A percentile compares a stretch with the other conserved stretches of the same genome.
Conservation (phyloP, 1,284 basidiomycete genomes). For the Coniferiporia weirii region DNA sequence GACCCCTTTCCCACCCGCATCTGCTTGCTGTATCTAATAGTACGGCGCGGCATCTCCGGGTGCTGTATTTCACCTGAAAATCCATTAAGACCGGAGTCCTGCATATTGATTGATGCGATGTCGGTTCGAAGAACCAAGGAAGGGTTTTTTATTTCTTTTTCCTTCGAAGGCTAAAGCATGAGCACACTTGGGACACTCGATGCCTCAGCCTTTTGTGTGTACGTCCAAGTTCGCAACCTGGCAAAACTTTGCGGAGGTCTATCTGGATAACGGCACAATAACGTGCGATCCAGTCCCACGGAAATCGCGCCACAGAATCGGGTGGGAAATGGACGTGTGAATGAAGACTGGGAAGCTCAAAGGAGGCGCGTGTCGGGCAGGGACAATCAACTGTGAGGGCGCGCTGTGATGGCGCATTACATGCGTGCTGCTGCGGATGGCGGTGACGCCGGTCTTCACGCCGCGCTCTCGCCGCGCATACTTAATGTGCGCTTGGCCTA, state of each 20-base stretch:
- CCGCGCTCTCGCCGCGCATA: neutral
- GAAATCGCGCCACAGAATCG: neutral
- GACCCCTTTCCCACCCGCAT: neutral
- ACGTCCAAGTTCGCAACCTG: neutral
- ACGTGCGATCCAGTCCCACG: constrained; percentile 11
- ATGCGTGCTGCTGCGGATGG: constrained; percentile 11
- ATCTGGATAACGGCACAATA: neutral
- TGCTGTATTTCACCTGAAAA: neutral
- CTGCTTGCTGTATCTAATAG: neutral
- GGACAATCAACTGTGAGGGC: constrained; percentile 8
- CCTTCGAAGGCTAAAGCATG: neutral
- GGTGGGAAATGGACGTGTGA: neutral
- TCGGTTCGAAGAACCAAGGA: neutral
- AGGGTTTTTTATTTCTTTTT: neutral
- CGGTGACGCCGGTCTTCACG: neutral
- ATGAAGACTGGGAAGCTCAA: neutral
- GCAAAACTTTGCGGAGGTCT: neutral
- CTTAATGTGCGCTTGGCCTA: neutral
- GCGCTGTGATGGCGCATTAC: constrained; percentile 7
- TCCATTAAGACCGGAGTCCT: neutral
- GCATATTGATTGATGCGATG: neutral
- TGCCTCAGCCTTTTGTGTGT: neutral
- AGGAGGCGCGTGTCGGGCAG: constrained; percentile 5
- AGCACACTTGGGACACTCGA: too few relatives aligned
- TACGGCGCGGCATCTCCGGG: neutral